phyloP scores from a whole-genome alignment of 2,329 filamentous ascomycete species.

The Fusarium penzigii region DNA sequence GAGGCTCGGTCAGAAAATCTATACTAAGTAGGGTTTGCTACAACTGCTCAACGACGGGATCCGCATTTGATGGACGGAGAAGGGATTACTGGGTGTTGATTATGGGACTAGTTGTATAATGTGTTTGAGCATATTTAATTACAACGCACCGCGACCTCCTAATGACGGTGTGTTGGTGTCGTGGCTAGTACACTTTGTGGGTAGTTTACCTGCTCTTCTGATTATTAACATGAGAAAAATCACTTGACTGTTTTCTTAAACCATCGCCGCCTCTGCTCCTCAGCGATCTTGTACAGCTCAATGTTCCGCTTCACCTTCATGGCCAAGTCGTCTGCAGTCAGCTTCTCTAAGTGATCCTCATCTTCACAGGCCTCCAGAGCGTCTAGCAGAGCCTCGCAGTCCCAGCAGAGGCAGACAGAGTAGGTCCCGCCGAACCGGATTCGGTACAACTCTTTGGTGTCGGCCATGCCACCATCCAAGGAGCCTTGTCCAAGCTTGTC shows the following conservation, averaged over 20 bases:
- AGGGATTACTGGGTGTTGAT: too few species aligned
- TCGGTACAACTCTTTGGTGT: constrained; percentile 16
- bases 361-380: constrained; percentile 12
- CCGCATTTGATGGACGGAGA: too few species aligned
- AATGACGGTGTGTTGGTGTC: too few species aligned
- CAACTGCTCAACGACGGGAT: too few species aligned
- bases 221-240: too few species aligned
- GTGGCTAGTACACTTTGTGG: too few species aligned
- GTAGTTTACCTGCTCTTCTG: too few species aligned
- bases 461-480: constrained; percentile 9
- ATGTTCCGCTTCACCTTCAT: constrained; percentile 6
- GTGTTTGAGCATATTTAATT: too few species aligned
- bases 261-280: constrained; percentile 11
- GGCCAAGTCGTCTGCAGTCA: neutral
- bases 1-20: too few species aligned
- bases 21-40: too few species aligned
- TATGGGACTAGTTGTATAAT: too few species aligned
- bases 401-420: constrained; percentile 21
- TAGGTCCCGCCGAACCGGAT: constrained; percentile 19
- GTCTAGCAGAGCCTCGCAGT: constrained; percentile 21
- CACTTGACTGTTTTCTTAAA: neutral
- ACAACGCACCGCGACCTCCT: too few species aligned
- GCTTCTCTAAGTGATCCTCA: neutral
- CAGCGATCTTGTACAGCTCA: constrained; percentile 15
- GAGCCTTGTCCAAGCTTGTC: constrained; percentile 18